Base-by-base conservation (phyloP, 257 asterid species). In the Primulina eburnea region DNA sequence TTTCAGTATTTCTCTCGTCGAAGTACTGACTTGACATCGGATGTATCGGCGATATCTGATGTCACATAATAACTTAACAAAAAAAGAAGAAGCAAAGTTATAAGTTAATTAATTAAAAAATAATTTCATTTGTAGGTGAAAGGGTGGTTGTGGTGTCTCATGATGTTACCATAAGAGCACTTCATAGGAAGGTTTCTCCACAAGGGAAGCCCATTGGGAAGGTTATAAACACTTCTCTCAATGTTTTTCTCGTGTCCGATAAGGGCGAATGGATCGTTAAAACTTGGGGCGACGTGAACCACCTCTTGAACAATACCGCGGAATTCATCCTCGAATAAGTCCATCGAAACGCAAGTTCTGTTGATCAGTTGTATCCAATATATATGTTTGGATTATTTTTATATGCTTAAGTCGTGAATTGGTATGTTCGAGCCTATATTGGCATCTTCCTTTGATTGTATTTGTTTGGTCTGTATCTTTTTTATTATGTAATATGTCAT, bases 111-210 rank as follows among this genome's bases (percentile, higher is more conserved):
- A 47, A 16, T 16, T 47, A 0, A 0, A 14, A 12, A 47, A 47
- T 12, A 16, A 16, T 4, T 47, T 8, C 57, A 50, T 50, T 50
- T 16, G 57, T 50, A 92, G 98, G 98, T 4, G 88, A 93, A 84
- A 89, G 88, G 75, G 81, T 90, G 30, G 96, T 85, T 6, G 90
- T 87, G 71, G 97, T 93, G 32, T 83, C 90, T 18, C 99, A 93
- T 29, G 97, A 95, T 14, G 99, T 92, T 21, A 82, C 89, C 64
- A 90, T 90, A 28, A 77, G 92, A 72, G 88, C 95, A 68, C 88
- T 93, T 74, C 87, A 77, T 35, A 79, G 80, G 59, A 79, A 80
- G 77, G 99, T 84, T 74, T 80, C 85, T 38, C 84, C 92, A 28
- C 81, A 76, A 24, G 76, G 82, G 53, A 76, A 81, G 59, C 56